A percentile compares a stretch with the other conserved stretches of the same genome.
These are phyloP conservation scores for Melanomma pulvis-pyrius DNA, from an alignment of 495 filamentous ascomycete species.

Conservation along the genomic window DNA sequence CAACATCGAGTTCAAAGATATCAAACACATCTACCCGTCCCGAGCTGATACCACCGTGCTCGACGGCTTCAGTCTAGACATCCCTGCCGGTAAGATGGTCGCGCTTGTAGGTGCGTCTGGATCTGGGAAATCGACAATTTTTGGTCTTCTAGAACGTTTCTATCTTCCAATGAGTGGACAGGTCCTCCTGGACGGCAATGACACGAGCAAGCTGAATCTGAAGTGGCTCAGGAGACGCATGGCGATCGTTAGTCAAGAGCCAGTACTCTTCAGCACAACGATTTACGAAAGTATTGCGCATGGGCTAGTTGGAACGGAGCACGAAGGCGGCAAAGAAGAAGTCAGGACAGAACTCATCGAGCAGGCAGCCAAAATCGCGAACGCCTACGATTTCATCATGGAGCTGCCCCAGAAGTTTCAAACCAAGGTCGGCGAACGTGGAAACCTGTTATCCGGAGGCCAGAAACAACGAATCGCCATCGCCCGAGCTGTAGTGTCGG, in stretches of 20 bases:
- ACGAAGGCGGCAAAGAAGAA: constrained; percentile 57
- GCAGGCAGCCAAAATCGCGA: constrained; percentile 85
- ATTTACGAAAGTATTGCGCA: constrained; percentile 86
- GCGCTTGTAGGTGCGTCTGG: constrained; percentile 87
- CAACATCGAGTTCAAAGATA: constrained; percentile 75
- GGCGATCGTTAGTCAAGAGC: constrained; percentile 85
- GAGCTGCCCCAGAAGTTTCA: constrained; percentile 87
- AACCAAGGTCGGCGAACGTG: constrained; percentile 93
- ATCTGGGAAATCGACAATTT: constrained; percentile 88
- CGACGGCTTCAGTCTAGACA: constrained; percentile 72
- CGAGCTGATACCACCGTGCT: constrained; percentile 87
- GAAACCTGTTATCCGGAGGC: constrained; percentile 88
- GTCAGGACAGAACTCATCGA: constrained; percentile 59
- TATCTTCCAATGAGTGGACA: constrained; percentile 73
- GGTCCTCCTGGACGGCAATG: constrained; percentile 73
- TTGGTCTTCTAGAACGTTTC: constrained; percentile 90
- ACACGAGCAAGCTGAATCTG: constrained; percentile 79
- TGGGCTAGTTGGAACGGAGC: constrained; percentile 81
- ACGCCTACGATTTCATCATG: constrained; percentile 88
- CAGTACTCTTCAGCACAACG: constrained; percentile 79
- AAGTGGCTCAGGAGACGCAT: constrained; percentile 92
- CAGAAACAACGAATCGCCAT: constrained; percentile 94
- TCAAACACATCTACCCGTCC: constrained; percentile 94
- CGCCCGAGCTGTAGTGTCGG: constrained; percentile 86
- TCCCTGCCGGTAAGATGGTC: constrained; percentile 84